A percentile compares a stretch with the other conserved stretches of the same genome.
phyloP scores from a whole-genome alignment of 2,329 filamentous ascomycete species.

The Neopestalotiopsis rosae region DNA sequence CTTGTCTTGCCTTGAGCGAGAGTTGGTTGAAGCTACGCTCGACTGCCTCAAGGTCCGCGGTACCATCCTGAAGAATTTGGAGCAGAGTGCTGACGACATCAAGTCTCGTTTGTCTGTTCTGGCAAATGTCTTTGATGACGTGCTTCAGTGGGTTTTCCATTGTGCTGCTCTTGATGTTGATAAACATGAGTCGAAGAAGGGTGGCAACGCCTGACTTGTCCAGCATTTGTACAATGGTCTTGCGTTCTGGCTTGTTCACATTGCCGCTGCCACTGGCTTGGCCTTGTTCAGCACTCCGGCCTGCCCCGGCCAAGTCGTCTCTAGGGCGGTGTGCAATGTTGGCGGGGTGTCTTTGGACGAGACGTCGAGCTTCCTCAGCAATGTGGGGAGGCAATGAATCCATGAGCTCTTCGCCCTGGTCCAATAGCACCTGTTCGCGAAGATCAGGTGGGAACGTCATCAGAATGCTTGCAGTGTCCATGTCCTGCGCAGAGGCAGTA shows the following conservation, averaged over 20 bases:
- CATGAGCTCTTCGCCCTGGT: conserved; percentile 88
- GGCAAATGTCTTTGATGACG: conserved; percentile 88
- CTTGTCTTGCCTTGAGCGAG: conserved; percentile 86
- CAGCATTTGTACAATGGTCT: conserved; percentile 91
- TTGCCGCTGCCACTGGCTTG: conserved; percentile 33
- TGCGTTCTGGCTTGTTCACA: conserved; percentile 70
- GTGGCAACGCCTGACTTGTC: conserved; percentile 96
- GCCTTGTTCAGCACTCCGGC: conserved; percentile 28
- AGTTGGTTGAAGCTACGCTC: conserved; percentile 95
- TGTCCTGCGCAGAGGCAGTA: conserved; percentile 62
- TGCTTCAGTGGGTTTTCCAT: conserved; percentile 84
- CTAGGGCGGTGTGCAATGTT: conserved; percentile 41
- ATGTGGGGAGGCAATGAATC: conserved; percentile 84
- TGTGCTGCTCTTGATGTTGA: conserved; percentile 81
- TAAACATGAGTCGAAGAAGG: conserved; percentile 97
- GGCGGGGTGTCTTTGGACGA: conserved; percentile 50
- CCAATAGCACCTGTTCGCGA: conserved; percentile 85
- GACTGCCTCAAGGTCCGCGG: conserved; percentile 88
- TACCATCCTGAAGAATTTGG: conserved; percentile 94
- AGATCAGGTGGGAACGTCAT: conserved; percentile 86
- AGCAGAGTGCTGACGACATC: conserved; percentile 93
- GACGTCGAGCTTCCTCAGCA: conserved; percentile 81
- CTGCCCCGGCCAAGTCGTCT: conserved; percentile 42
- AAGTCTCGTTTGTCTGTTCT: conserved; percentile 93
- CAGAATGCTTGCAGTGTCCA: conserved; percentile 92